Conservation (phyloP, 768 basidiomycete species). For the Hericium coralloides region DNA sequence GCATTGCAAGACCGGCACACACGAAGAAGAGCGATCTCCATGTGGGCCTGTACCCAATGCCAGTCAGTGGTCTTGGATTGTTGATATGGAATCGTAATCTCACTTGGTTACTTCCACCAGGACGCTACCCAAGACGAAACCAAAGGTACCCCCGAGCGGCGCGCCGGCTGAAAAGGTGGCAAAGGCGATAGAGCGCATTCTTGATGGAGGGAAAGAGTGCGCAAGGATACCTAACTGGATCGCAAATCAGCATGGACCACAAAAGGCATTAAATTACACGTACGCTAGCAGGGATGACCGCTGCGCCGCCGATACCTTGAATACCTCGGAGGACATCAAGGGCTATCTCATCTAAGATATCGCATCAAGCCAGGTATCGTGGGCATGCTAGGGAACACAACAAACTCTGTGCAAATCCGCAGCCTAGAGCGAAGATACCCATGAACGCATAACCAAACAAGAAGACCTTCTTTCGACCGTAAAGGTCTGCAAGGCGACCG, state of each 20-base stretch:
- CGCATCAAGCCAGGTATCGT: neutral
- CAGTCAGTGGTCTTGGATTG: neutral
- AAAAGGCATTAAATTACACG: conserved; percentile 11
- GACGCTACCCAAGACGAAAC: conserved; percentile 59
- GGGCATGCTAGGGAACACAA: neutral
- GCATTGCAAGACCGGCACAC: conserved; percentile 43
- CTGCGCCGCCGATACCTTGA: conserved; percentile 76
- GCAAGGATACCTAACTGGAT: conserved; percentile 74
- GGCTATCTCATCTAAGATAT: conserved; percentile 39
- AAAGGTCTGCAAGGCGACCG: conserved; percentile 73
- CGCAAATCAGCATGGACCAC: neutral
- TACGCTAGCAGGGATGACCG: conserved; percentile 66
- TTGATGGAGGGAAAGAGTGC: conserved; percentile 60
- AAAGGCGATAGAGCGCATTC: conserved; percentile 66
- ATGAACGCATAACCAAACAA: conserved; percentile 47
- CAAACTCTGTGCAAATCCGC: conserved; percentile 53
- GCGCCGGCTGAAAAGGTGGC: conserved; percentile 80
- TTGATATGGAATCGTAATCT: neutral
- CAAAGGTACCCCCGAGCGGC: conserved; percentile 70
- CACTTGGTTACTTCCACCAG: conserved; percentile 31
- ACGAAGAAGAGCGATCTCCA: conserved; percentile 70
- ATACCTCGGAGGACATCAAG: conserved; percentile 68
- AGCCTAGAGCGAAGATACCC: conserved; percentile 49
- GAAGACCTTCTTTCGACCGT: conserved; percentile 67
- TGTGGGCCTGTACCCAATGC: conserved; percentile 18